Base-by-base conservation (phyloP, 1,139 yeast genomes). In the Insectozyma bohioensis region DNA sequence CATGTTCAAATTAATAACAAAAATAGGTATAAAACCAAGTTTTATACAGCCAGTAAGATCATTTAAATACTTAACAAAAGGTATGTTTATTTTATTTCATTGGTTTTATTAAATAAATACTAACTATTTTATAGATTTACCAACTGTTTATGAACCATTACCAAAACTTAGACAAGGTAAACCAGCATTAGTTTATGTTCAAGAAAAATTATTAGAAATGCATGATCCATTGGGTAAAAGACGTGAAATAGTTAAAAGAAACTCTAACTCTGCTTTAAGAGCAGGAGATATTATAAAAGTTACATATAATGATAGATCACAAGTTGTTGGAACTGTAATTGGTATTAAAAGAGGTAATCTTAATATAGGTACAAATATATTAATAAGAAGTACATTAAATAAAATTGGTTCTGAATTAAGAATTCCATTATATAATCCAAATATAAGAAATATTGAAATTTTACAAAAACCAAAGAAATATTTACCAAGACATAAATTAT, bases 241-340 rank as follows among this genome's bases (percentile, higher is more conserved):
- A 65, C 66, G 83, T 42, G 70, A 72, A n/a, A 64, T 86, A 34
- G 65, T 87, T 14, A 67, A 72, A 39, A 63, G 63, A 37, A n/a
- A n/a, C n/a, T 42, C 46, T 12, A 68, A 69, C 36, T 14, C 12
- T 11, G 74, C 78, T n/a, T 64, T 87, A 26, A 72, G 85, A 42
- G 75, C 95, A 1, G 97, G 95, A 7, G 97, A 88, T 55, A 72
- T 86, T 25, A 78, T 88, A 26, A 78, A 85, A 46, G 83, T 88
- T 9, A 76, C 82, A 17, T 87, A 85, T 53, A 70, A 68, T 46
- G 85, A 84, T 54, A 71, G 78, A 40, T 75, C 85, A 41, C 76
- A 79, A 36, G 82, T 85, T 39, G 69, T 80, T 18, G 97, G 97
- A 6, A 80, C 82, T 59, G 76, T 86, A 2, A 61, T 88, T 31